These are phyloP conservation scores for Rhododendron simsii DNA, from an alignment of 148 eudicot species.

Conservation along the genomic window DNA sequence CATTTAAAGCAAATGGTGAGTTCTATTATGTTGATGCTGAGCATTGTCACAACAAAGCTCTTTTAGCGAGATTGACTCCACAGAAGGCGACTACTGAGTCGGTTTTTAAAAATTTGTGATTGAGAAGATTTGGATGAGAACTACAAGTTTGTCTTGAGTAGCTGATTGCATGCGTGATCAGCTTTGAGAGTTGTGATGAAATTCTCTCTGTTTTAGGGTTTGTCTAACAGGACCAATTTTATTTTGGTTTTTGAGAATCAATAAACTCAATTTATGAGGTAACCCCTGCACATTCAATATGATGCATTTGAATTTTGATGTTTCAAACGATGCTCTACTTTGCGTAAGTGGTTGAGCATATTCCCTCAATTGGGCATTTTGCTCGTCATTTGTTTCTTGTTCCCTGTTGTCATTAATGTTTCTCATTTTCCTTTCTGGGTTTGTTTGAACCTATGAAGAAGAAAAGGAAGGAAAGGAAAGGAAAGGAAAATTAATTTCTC, in stretches of 20 bases:
- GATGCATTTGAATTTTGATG: neutral
- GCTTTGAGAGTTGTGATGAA: neutral
- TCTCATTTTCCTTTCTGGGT: too few relatives aligned
- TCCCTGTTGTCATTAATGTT: neutral
- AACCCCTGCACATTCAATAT: neutral
- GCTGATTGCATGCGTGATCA: neutral
- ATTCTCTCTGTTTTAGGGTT: neutral
- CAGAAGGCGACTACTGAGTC: constrained; percentile 47
- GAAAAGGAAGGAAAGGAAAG: too few relatives aligned
- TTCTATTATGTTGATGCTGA: constrained; percentile 79
- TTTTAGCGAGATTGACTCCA: constrained; percentile 82
- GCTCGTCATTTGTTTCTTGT: neutral
- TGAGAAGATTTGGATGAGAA: neutral
- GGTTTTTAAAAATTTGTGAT: constrained; percentile 76
- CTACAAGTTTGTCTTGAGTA: neutral
- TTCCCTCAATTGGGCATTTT: too few relatives aligned
- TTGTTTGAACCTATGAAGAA: too few relatives aligned
- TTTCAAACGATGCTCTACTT: neutral
- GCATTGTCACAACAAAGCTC: constrained; percentile 81
- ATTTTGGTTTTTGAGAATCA: neutral
- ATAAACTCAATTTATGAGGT: neutral
- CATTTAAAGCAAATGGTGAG: constrained; percentile 63
- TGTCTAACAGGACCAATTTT: neutral
- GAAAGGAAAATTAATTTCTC: too few relatives aligned
- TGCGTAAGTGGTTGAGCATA: neutral